Base-by-base conservation (phyloP, 148 eudicot species). In the Rhododendron mucronatum region DNA sequence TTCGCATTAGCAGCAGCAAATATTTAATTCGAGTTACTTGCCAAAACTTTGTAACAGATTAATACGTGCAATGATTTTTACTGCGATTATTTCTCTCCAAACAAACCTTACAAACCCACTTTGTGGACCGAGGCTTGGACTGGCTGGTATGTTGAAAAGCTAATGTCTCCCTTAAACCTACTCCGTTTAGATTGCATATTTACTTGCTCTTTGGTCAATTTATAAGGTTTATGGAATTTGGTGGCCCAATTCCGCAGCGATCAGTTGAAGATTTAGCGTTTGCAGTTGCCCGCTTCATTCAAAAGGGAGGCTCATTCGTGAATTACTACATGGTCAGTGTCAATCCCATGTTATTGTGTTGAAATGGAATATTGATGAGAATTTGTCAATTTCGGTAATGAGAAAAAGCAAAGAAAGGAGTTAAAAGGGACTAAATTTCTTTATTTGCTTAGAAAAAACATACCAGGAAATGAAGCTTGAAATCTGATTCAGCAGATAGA, bases 71-170 rank as follows among this genome's bases (percentile, higher is more conserved):
- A 97, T 87, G 98, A 98, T 39, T 97, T 95, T 87, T 97, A 97
- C 87, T 97, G 99, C 65, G 96, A 97, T 91, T 85, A 91, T 83
- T 97, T 97, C 89, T 87, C 94, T 47, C 98, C 99, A 53, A 97
- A 97, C 89, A 93, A 86, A 80, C 94, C 93, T 39, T 91, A 93
- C 87, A 97, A 97, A 85, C 99, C 99, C 3, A 88, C 92, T 51
- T 91, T 97, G 87, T 97, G 99, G 99, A 97, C 99, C 3, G 99
- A 97, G 91, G 98, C 99, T 81, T 97, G 99, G 99, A 95, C 85
- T 86, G 98, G 99, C 91, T 97, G 99, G 99, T 97, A 91, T 73
- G 84, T 88, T 85, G 63, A 59, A 37, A 33, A 61, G 23, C 80
- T 81, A 8, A 48, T 7, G 10, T 16, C 71, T 73, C 65, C 12